A percentile compares a stretch with the other conserved stretches of the same genome.
Conservation (phyloP, 768 basidiomycete genomes). For the Albatrellus ellisii region DNA sequence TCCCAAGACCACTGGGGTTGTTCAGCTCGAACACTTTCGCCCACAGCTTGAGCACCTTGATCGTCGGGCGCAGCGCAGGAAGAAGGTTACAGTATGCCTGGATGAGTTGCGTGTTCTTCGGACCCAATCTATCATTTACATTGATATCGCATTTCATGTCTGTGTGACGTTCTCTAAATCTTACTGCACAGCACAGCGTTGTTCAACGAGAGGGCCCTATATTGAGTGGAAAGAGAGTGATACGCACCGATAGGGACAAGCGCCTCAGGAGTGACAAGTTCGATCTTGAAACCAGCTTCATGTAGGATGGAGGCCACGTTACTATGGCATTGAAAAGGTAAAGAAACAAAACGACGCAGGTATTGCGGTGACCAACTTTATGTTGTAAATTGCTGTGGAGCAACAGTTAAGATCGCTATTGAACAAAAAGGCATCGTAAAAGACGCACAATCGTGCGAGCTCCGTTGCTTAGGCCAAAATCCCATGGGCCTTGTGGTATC, state of each 20-base stretch:
- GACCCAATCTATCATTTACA: slow-evolving; percentile 48
- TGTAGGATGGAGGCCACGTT: slow-evolving; percentile 23
- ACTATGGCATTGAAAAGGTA: not conserved
- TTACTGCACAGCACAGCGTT: slow-evolving; percentile 26
- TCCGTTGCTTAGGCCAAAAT: too few species aligned
- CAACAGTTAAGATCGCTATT: not conserved
- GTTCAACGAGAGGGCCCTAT: slow-evolving; percentile 2
- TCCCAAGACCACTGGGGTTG: slow-evolving; percentile 18
- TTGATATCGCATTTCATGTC: slow-evolving; percentile 40
- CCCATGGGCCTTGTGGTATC: too few species aligned
- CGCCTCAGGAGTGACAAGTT: slow-evolving; percentile 17
- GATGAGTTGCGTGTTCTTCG: slow-evolving; percentile 37
- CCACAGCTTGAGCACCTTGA: slow-evolving; percentile 44
- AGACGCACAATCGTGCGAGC: too few species aligned
- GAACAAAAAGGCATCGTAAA: too few species aligned
- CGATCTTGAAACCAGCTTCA: slow-evolving; percentile 19
- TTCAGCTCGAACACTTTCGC: slow-evolving; percentile 41
- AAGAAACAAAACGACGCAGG: too few species aligned
- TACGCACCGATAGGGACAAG: slow-evolving; percentile 24
- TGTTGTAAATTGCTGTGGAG: slow-evolving; percentile 20
- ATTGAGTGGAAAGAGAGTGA: not conserved
- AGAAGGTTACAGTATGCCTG: slow-evolving; percentile 33
- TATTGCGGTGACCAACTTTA: slow-evolving; percentile 18
- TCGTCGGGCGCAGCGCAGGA: slow-evolving; percentile 30
- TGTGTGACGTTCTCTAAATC: slow-evolving; percentile 31